Evolutionary conservation across 306 rosid genomes (phyloP), one percentile per base, ranked within the genome.

Genomic region (Vigna mungo): DNA sequence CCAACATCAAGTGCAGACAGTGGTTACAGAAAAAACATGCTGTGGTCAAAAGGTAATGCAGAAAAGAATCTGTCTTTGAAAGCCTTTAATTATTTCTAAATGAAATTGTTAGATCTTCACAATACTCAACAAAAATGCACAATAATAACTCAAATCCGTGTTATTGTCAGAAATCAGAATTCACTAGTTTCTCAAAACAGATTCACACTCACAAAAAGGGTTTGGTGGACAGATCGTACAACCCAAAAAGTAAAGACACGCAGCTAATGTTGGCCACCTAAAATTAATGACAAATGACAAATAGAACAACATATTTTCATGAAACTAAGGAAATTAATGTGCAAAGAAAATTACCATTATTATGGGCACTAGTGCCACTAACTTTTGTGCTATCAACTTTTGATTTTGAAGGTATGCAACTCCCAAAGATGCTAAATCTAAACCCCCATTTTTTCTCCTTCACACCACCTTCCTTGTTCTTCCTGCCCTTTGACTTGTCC

Each of bases 361-460:
- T 85, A 69, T 81, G 84, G 20, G 84, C 65, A 81, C 52, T 81
- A 62, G 96, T 80, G 73, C 84, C 91, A 78, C 85, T 84, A 60
- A 88, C 80, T 86, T 93, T 81, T 86, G 94, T 82, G 87, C 74
- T 87, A 78, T 89, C 91, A 86, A 90, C 92, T 81, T 90, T 91
- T 82, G 99, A 88, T 87, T 87, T 91, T 56, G 99, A 92, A 87
- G 94, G 89, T 83, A 90, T 79, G 81, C 95, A 92, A 43, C 85
- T 85, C 30, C 97, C 80, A 49, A 86, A 81, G 79, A 87, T 85
- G 82, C 78, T 88, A 80, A 88, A 83, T 89, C 77, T 89, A 85
- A 69, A 80, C 83, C 92, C 87, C 80, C 97, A 86, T 13, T 90
- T 87, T 85, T 87, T 80, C 81, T 84, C 88, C 64, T 76, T 89